phyloP scores from a whole-genome alignment of 495 filamentous ascomycete species.

The Margaritispora aquatica region DNA sequence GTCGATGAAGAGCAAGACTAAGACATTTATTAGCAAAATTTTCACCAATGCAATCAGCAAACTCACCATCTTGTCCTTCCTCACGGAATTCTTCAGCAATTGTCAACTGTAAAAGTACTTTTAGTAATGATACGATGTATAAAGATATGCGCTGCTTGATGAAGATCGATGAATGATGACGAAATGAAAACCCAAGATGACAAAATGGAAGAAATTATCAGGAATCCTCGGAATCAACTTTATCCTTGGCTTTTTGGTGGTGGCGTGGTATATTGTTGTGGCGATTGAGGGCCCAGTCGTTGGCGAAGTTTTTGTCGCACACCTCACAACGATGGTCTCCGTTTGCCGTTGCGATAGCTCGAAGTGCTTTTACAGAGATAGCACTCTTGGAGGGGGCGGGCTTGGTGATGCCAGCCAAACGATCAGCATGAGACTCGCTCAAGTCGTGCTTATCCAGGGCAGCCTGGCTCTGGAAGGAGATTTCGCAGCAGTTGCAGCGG shows the following conservation, averaged over 20 bases:
- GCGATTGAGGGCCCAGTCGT: neutral
- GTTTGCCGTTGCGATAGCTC: neutral
- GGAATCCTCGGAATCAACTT: too few species aligned
- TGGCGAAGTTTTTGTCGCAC: neutral
- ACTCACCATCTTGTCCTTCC: constrained; percentile 86
- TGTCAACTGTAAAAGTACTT: constrained; percentile 33
- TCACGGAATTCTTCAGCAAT: constrained; percentile 97
- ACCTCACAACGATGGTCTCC: neutral
- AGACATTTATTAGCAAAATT: constrained; percentile 18
- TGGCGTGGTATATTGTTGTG: too few species aligned
- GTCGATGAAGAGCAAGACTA: constrained; percentile 98
- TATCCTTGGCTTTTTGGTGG: neutral
- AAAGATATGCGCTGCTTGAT: too few species aligned
- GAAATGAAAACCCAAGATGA: too few species aligned
- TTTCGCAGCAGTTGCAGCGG: too few species aligned
- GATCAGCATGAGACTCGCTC: neutral
- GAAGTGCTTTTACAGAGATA: neutral
- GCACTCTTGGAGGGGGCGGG: neutral
- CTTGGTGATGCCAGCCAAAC: neutral
- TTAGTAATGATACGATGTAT: neutral
- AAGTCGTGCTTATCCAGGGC: neutral
- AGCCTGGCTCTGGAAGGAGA: too few species aligned
- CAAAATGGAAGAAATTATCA: neutral
- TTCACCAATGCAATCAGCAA: constrained; percentile 1
- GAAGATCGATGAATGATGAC: neutral